Evolutionary conservation across 2,329 filamentous ascomycete genomes (phyloP).

Genomic region (Tolypocladium ovalisporum): DNA sequence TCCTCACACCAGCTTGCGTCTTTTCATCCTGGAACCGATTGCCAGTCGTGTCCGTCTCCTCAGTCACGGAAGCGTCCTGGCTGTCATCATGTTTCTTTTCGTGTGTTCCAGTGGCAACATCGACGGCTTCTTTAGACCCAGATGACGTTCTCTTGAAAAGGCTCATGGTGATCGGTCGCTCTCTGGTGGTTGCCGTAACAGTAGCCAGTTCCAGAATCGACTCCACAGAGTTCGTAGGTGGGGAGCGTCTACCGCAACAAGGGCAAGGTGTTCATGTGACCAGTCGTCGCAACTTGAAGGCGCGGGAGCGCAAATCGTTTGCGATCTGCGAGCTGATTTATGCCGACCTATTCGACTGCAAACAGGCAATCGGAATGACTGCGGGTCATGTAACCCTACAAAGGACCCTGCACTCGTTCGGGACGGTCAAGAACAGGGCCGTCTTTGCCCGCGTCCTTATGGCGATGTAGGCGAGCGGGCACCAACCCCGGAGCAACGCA

Average conservation of each 20-base stretch:
- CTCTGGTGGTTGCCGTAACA: background rate
- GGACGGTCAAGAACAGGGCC: background rate
- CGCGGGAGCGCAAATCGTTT: background rate
- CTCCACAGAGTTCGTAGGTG: too few species aligned
- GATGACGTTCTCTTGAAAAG: background rate
- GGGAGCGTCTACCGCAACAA: background rate
- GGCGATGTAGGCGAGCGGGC: background rate
- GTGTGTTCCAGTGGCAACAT: background rate
- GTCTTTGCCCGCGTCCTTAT: background rate
- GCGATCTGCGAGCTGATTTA: background rate
- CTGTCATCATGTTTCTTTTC: background rate
- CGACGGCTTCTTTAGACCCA: background rate
- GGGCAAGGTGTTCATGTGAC: background rate
- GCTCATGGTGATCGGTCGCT: background rate
- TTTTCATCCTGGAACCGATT: slow-evolving; percentile 13
- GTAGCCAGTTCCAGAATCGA: background rate
- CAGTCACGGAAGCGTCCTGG: background rate
- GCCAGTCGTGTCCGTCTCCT: background rate
- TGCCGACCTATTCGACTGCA: background rate
- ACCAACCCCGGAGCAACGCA: background rate
- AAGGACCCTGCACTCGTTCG: background rate
- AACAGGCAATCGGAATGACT: background rate
- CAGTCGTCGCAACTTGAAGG: background rate
- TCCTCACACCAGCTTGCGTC: slow-evolving; percentile 33
- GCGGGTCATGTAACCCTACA: background rate